Conservation (phyloP, 768 basidiomycete genomes). For the Dacryopinax primogenitus region DNA sequence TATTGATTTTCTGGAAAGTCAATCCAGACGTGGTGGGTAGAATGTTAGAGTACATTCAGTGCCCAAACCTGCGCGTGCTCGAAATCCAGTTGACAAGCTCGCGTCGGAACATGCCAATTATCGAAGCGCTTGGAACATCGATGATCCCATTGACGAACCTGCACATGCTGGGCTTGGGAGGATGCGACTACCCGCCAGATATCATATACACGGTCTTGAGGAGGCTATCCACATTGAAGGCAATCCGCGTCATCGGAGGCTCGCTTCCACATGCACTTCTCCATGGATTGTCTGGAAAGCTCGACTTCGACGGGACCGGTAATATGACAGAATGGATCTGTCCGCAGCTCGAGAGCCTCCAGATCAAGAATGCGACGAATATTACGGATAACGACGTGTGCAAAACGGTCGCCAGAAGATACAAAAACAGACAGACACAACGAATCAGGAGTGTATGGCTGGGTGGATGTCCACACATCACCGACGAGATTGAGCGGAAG, state of each 20-base stretch:
- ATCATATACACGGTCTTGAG: neutral
- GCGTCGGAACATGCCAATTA: neutral
- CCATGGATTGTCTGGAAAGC: neutral
- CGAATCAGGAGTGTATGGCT: neutral
- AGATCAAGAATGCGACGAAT: neutral
- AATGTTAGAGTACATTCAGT: neutral
- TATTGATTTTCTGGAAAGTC: neutral
- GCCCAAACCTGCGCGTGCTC: neutral
- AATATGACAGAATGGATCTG: neutral
- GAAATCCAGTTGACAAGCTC: neutral
- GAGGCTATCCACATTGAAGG: neutral
- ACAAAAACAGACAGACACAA: neutral
- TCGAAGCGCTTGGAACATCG: neutral
- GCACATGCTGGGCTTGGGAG: neutral
- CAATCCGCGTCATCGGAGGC: neutral
- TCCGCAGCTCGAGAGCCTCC: neutral
- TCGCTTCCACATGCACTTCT: constrained; percentile 1
- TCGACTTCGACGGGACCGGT: neutral
- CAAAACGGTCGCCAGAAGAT: neutral
- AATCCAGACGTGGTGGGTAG: neutral
- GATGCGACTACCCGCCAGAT: neutral
- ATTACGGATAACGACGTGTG: neutral
- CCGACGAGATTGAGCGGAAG: neutral
- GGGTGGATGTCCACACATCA: neutral
- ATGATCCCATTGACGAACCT: neutral